Evolutionary conservation across 2,329 filamentous ascomycete genomes (phyloP).

Genomic region (Drechslerella dactyloides): DNA sequence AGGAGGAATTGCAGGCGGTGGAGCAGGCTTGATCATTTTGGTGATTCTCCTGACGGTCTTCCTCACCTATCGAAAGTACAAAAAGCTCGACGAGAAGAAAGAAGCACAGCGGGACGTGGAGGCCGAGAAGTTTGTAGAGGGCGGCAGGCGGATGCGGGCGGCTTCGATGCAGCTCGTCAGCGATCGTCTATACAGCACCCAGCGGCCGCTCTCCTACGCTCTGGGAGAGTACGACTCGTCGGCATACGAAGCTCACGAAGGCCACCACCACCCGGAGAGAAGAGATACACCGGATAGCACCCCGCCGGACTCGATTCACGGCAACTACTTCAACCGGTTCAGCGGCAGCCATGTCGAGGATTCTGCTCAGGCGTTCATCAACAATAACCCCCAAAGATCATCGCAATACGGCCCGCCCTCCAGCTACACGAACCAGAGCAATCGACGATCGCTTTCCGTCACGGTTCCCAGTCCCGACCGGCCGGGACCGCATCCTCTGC

Average conservation of each 20-base stretch:
- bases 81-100: conserved; percentile 55
- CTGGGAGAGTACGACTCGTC: conserved; percentile 47
- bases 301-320: conserved; percentile 13
- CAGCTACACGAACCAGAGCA: conserved; percentile 32
- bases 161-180: conserved; percentile 31
- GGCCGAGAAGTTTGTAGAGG: conserved; percentile 44
- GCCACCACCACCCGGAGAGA: not conserved
- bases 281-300: conserved; percentile 1
- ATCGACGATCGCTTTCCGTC: conserved; percentile 31
- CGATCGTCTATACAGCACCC: conserved; percentile 49
- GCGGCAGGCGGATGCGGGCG: conserved; percentile 45
- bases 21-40: conserved; percentile 23
- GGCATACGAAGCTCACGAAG: conserved; percentile 18
- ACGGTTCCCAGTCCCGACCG: conserved; percentile 23
- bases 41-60: conserved; percentile 12
- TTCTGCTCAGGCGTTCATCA: conserved; percentile 32
- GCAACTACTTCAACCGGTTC: conserved; percentile 44
- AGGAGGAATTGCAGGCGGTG: conserved; percentile 38
- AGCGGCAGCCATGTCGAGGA: conserved; percentile 46
- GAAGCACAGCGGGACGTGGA: conserved; percentile 25
- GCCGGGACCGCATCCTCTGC: conserved; percentile 6
- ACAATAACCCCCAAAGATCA: conserved; percentile 19
- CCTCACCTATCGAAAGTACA: conserved; percentile 27
- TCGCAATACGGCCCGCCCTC: conserved; percentile 28
- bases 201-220: conserved; percentile 41